A percentile compares a stretch with the other conserved stretches of the same genome.
These are phyloP conservation scores for Gastroboletus turbinatus DNA, from an alignment of 1,284 basidiomycete species.

Conservation along the genomic window DNA sequence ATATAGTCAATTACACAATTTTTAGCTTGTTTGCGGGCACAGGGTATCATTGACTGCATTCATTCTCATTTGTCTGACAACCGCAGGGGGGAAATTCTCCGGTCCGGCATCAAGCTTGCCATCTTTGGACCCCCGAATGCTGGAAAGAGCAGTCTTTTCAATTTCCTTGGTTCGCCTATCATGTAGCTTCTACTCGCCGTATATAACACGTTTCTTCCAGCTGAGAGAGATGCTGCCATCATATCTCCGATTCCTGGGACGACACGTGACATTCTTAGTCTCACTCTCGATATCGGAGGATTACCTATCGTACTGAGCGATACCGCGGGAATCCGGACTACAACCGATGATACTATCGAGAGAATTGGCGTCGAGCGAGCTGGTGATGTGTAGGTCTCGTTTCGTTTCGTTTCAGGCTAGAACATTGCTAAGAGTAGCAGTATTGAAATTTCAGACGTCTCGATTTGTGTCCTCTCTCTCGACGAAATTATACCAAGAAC, in stretches of 20 bases:
- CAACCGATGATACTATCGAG: slow-evolving; percentile 70
- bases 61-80: slow-evolving; percentile 60
- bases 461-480: slow-evolving; percentile 77
- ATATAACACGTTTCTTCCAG: slow-evolving; percentile 37
- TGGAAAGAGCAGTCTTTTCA: slow-evolving; percentile 84
- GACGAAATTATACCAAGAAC: slow-evolving; percentile 43
- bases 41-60: slow-evolving; percentile 50
- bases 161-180: slow-evolving; percentile 65
- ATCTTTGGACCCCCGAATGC: slow-evolving; percentile 91
- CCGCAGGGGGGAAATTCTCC: slow-evolving; percentile 77
- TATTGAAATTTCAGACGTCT: slow-evolving; percentile 63
- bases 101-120: slow-evolving; percentile 77
- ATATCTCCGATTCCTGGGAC: slow-evolving; percentile 86
- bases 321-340: slow-evolving; percentile 80
- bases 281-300: slow-evolving; percentile 85
- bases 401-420: slow-evolving; percentile 8
- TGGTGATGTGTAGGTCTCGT: slow-evolving; percentile 49
- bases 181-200: not conserved
- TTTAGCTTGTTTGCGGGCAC: slow-evolving; percentile 50
- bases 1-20: not conserved
- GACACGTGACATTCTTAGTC: slow-evolving; percentile 81
- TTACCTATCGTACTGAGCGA: slow-evolving; percentile 79
- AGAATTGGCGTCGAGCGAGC: slow-evolving; percentile 81
- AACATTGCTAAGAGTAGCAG: slow-evolving; percentile 38
- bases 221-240: slow-evolving; percentile 84